Base-by-base conservation (phyloP, 768 basidiomycete species). In the Mrakia frigida region DNA sequence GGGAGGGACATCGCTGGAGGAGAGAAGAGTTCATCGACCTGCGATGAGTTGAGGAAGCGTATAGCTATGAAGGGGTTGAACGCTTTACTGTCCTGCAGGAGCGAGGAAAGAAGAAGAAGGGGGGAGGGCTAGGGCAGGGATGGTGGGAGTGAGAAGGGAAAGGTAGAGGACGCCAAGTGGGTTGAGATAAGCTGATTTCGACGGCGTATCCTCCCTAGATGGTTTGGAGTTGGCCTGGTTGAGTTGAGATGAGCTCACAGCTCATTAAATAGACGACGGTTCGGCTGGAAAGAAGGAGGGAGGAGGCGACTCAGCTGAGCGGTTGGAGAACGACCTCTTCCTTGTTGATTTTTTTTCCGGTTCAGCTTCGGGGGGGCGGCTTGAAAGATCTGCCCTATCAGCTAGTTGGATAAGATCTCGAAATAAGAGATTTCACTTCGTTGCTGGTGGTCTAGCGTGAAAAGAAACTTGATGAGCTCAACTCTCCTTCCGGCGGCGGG, bases 11-110 rank as follows among this genome's bases (percentile, higher is more conserved):
- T 31, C 31, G n/a, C 7, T 25, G 23, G 70, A 21, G 53, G 28
- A 33, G 31, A 9, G 39, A 18, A 23, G 33, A 9, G 63, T 65
- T 1, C 16, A 21, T 68, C 65, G 65, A 41, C 35, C 65, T 68
- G 65, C 65, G 21, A 68, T 39, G 65, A 31, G 14, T 7, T 6
- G 21, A 25, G 9, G 56, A 28, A 56, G 56, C 46, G 56, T 56
- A 10, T 56, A 28, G 56, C 7, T 4, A 25, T n/a, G 56, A 56
- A 0, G 56, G 23, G 9, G 56, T n/a, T n/a, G 7, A 68, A n/a
- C 13, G 35, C 23, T 37, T 23, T 14, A 39, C 65, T 41, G 37
- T 68, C 65, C 65, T 68, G 65, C 65, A 68, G 65, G 65, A 41
- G 35, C 35, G 65, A 68, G 13, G 37, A 25, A n/a, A 25, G 21